A percentile compares a stretch with the other conserved stretches of the same genome.
Evolutionary conservation across 768 basidiomycete species (phyloP).

Genomic region (Lactifluus subvellereus): DNA sequence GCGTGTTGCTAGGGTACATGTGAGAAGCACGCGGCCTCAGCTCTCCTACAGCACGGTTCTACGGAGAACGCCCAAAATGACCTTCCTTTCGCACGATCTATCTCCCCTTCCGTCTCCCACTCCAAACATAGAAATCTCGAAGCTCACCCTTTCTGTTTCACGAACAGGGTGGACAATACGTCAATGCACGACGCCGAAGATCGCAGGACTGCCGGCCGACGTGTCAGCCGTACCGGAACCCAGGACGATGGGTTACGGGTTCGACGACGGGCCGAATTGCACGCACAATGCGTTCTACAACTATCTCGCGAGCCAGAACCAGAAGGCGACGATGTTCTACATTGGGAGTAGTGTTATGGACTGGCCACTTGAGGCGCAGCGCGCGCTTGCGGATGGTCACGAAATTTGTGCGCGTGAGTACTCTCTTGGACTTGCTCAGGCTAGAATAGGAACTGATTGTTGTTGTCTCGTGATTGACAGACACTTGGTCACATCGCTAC

Average conservation of each 20-base stretch:
- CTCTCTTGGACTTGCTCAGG: background rate
- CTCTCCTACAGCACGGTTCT: background rate
- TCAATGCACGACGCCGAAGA: constrained; percentile 46
- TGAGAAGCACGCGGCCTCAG: background rate
- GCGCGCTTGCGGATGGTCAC: constrained; percentile 50
- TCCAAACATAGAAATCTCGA: background rate
- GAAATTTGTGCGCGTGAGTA: constrained; percentile 51
- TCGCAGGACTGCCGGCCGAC: constrained; percentile 39
- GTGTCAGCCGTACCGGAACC: constrained; percentile 50
- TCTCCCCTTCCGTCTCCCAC: background rate
- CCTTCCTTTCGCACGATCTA: background rate
- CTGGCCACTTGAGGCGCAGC: constrained; percentile 52
- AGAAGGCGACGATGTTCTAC: constrained; percentile 61
- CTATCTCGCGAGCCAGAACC: constrained; percentile 44
- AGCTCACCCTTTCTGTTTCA: background rate
- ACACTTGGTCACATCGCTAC: constrained; percentile 52
- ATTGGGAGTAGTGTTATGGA: constrained; percentile 54
- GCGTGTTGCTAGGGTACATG: background rate
- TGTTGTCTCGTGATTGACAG: constrained; percentile 6
- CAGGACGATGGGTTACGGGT: constrained; percentile 50
- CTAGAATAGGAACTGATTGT: background rate
- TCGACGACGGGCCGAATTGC: constrained; percentile 63
- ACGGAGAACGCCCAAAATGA: background rate
- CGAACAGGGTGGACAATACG: constrained; percentile 37
- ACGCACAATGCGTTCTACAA: constrained; percentile 60